Percentiles rank a stretch among this genome's conserved stretches.
phyloP scores from a whole-genome alignment of 2,329 filamentous ascomycete species.

The Malbranchea cinnamomea region DNA sequence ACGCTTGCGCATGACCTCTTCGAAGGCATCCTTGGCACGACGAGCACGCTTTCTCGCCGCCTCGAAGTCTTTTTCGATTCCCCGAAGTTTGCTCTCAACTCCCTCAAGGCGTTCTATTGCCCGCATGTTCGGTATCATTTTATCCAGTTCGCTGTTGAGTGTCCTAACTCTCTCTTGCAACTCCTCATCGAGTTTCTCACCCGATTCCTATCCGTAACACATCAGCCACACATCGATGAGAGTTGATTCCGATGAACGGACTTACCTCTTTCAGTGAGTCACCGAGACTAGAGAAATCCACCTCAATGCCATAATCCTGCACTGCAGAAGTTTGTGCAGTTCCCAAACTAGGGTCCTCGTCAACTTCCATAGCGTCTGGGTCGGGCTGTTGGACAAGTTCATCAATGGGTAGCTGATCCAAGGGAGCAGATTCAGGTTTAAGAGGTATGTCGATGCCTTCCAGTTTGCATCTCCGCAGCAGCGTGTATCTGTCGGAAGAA shows the following conservation, averaged over 20 bases:
- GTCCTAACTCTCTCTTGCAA: constrained; percentile 63
- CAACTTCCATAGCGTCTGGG: constrained; percentile 83
- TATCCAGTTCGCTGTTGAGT: constrained; percentile 68
- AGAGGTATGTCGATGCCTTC: constrained; percentile 85
- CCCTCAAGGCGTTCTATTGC: constrained; percentile 81
- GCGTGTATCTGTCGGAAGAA: constrained; percentile 65
- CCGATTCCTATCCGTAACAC: constrained; percentile 43
- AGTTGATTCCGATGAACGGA: no score
- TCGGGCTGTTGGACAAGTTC: constrained; percentile 64
- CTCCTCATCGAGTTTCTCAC: constrained; percentile 55
- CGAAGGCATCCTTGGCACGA: constrained; percentile 67
- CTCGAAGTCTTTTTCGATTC: constrained; percentile 80
- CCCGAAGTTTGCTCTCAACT: constrained; percentile 66
- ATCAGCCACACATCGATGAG: no score
- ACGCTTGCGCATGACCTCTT: constrained; percentile 63
- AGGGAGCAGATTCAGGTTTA: constrained; percentile 47
- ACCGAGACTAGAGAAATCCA: constrained; percentile 70
- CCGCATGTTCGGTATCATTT: constrained; percentile 92
- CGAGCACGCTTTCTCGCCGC: constrained; percentile 62
- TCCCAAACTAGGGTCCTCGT: constrained; percentile 45
- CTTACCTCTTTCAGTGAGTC: constrained; percentile 66
- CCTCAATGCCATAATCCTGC: constrained; percentile 80
- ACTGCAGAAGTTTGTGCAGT: constrained; percentile 46
- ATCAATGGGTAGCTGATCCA: constrained; percentile 78
- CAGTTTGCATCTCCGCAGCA: constrained; percentile 79